A percentile compares a stretch with the other conserved stretches of the same genome.
These are phyloP conservation scores for Phytophthora megakarya DNA, from an alignment of 352 stramenopile genomes.

Conservation along the genomic window DNA sequence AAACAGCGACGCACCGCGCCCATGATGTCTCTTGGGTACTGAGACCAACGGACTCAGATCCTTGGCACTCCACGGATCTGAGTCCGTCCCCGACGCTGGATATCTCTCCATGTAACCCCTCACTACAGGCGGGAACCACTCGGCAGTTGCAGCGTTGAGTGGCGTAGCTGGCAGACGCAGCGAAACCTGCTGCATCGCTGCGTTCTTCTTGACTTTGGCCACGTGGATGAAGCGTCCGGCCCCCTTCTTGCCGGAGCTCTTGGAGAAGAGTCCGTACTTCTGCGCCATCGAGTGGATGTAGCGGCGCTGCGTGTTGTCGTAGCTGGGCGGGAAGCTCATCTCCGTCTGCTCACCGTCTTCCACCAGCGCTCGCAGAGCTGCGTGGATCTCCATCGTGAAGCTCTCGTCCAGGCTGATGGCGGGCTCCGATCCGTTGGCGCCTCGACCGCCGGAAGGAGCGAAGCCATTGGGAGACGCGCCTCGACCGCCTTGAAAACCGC, in stretches of 20 bases:
- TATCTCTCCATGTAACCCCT: constrained; percentile 53
- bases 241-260: constrained; percentile 73
- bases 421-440: constrained; percentile 14
- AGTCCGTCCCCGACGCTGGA: constrained; percentile 19
- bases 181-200: constrained; percentile 74
- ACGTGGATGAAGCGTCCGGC: constrained; percentile 77
- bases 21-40: constrained; percentile 19
- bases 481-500: constrained; percentile 15
- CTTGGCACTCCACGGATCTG: constrained; percentile 42
- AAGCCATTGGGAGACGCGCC: constrained; percentile 11
- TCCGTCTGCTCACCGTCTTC: constrained; percentile 61
- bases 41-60: constrained; percentile 22
- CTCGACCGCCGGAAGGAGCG: constrained; percentile 2
- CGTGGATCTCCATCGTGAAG: constrained; percentile 75
- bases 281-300: constrained; percentile 85
- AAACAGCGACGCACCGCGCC: constrained; percentile 39
- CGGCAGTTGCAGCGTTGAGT: constrained; percentile 35
- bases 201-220: constrained; percentile 84
- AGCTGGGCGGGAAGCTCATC: constrained; percentile 67
- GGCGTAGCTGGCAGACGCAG: constrained; percentile 48
- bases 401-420: constrained; percentile 66
- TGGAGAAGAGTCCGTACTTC: constrained; percentile 84
- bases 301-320: constrained; percentile 78
- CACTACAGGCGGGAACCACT: constrained; percentile 53
- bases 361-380: constrained; percentile 63